Conservation (phyloP, 1,139 yeast genomes). For the Suhomyces wounanorum region DNA sequence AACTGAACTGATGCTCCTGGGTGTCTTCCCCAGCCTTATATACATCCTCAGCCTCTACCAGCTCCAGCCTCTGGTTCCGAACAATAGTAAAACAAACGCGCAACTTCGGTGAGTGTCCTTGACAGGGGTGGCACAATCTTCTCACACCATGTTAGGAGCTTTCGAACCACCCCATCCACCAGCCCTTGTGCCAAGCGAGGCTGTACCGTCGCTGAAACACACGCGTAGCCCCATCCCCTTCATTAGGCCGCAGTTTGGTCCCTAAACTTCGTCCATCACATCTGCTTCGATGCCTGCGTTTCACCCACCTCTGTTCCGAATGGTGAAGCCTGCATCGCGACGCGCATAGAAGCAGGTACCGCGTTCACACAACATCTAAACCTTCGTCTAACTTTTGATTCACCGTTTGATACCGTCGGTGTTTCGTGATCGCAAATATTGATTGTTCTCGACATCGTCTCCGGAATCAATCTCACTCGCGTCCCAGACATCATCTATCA, state of each 20-base stretch:
- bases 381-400: not conserved
- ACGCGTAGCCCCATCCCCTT: not conserved
- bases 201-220: not conserved
- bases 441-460: not conserved
- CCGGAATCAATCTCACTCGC: not conserved
- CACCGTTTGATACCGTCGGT: not conserved
- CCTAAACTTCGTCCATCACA: not conserved
- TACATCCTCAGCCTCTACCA: not conserved
- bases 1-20: not conserved
- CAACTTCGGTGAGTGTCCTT: not conserved
- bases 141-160: not conserved
- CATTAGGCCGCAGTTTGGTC: not conserved
- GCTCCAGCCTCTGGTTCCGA: slow-evolving; percentile 3
- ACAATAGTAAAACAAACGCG: slow-evolving; percentile 1
- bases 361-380: not conserved
- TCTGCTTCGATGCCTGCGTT: not conserved
- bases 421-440: not conserved
- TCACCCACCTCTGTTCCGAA: not conserved
- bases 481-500: slow-evolving; percentile 3
- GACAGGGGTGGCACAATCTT: not conserved
- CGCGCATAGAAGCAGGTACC: slow-evolving; percentile 3
- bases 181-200: not conserved
- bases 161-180: not conserved
- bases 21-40: not conserved
- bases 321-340: not conserved